phyloP scores from a whole-genome alignment of 2,329 filamentous ascomycete species.

The Pseudocercospora cruenta region DNA sequence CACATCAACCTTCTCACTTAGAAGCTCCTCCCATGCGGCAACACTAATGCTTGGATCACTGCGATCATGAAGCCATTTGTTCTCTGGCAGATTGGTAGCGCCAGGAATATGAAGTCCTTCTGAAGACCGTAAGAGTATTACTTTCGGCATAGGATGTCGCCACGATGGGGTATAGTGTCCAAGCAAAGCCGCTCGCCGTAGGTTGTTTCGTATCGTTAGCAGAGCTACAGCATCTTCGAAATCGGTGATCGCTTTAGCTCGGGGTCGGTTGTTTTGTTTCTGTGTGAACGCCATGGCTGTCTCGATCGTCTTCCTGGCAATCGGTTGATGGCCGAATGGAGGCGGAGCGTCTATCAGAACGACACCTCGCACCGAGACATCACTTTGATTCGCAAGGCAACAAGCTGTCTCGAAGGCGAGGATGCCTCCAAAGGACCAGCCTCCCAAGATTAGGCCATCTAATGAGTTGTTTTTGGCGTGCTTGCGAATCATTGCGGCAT shows the following conservation, averaged over 20 bases:
- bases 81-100: conserved; percentile 5
- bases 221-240: conserved; percentile 12
- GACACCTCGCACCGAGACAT: background rate
- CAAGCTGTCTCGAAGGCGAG: conserved; percentile 17
- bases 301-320: conserved; percentile 13
- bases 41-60: conserved; percentile 9
- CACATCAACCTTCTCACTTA: conserved; percentile 3
- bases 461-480: background rate
- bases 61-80: conserved; percentile 16
- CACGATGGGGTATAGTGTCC: conserved; percentile 8
- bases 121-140: conserved; percentile 10
- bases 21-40: conserved; percentile 8
- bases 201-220: conserved; percentile 16
- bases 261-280: background rate
- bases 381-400: background rate
- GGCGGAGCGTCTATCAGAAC: conserved; percentile 16
- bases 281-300: conserved; percentile 14
- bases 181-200: conserved; percentile 16
- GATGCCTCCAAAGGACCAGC: conserved; percentile 18
- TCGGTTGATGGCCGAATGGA: conserved; percentile 11
- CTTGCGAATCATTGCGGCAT: conserved; percentile 6
- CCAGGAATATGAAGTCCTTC: conserved; percentile 7
- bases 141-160: background rate
- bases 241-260: conserved; percentile 5
- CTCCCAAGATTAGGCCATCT: conserved; percentile 6